Evolutionary conservation across 106 monocot species (phyloP).

Genomic region (Gastrodia elata): DNA sequence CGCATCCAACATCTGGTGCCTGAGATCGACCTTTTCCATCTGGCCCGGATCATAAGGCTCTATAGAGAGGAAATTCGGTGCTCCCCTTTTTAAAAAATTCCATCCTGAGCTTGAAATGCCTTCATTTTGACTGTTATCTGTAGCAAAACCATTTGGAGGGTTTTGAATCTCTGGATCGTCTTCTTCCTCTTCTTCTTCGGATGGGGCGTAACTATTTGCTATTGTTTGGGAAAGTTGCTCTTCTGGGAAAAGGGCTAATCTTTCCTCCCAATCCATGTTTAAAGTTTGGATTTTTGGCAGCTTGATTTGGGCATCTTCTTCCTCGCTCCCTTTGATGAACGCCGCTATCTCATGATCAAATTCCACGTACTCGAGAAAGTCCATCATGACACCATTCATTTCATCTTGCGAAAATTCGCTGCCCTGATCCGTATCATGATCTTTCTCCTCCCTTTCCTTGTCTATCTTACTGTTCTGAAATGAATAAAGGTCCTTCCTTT

Average conservation of each 20-base stretch:
- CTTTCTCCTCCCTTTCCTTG: slow-evolving; percentile 7
- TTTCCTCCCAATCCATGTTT: slow-evolving; percentile 11
- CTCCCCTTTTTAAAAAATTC: slow-evolving; percentile 10
- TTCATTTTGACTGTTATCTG: not conserved
- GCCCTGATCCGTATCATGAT: slow-evolving; percentile 7
- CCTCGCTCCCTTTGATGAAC: not conserved
- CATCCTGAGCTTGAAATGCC: not conserved
- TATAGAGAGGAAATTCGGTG: slow-evolving; percentile 39
- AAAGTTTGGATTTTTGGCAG: not conserved
- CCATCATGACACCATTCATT: slow-evolving; percentile 16
- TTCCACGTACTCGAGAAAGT: slow-evolving; percentile 23
- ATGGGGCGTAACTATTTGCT: not conserved
- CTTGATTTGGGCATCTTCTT: not conserved
- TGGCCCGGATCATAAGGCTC: slow-evolving; percentile 64
- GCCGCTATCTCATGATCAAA: slow-evolving; percentile 13
- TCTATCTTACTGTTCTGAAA: slow-evolving; percentile 6
- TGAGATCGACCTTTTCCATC: slow-evolving; percentile 64
- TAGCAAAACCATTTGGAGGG: not conserved
- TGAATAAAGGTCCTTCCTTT: slow-evolving; percentile 14
- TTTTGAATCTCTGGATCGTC: not conserved
- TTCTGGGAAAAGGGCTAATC: not conserved
- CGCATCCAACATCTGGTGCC: slow-evolving; percentile 53
- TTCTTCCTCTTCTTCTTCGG: not conserved
- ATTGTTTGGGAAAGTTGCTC: not conserved
- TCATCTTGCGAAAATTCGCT: slow-evolving; percentile 21